A percentile compares a stretch with the other conserved stretches of the same genome.
phyloP scores from a whole-genome alignment of 140 eudicot genomes.

The Oenanthe javanica region DNA sequence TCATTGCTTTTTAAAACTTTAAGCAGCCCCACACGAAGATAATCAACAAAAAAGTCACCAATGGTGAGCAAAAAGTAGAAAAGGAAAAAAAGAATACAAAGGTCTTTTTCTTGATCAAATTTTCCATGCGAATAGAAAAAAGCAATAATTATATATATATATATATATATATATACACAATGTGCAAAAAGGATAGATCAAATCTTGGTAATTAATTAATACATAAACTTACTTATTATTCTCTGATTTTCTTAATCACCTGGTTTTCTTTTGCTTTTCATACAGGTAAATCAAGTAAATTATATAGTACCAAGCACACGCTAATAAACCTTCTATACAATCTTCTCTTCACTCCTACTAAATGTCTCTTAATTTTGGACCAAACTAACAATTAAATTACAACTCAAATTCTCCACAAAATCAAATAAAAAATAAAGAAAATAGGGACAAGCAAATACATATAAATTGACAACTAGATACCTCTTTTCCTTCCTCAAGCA shows the following conservation, averaged over 20 bases:
- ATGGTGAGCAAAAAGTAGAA: background rate
- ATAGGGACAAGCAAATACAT: conserved; percentile 20
- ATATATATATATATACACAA: background rate
- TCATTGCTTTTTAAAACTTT: background rate
- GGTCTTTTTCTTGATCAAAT: conserved; percentile 4
- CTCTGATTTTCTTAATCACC: background rate
- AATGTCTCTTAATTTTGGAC: conserved; percentile 33
- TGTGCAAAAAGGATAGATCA: background rate
- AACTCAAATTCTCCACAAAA: conserved; percentile 34
- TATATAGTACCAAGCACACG: conserved; percentile 34
- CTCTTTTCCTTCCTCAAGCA: conserved; percentile 22
- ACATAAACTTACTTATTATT: background rate
- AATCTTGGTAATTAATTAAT: background rate
- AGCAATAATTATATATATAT: background rate
- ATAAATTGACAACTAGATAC: conserved; percentile 28
- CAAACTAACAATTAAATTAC: conserved; percentile 48
- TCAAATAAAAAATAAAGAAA: conserved; percentile 27
- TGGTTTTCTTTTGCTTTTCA: background rate
- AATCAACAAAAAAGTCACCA: conserved; percentile 22
- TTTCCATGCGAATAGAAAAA: conserved; percentile 1
- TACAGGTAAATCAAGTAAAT: conserved; percentile 30
- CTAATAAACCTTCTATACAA: conserved; percentile 59
- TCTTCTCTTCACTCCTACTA: conserved; percentile 42
- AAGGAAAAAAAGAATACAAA: background rate
- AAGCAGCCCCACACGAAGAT: conserved; percentile 12